Percentiles rank a stretch among this genome's conserved stretches.
Evolutionary conservation across 257 asterid species (phyloP).

Genomic region (Lavandula angustifolia): DNA sequence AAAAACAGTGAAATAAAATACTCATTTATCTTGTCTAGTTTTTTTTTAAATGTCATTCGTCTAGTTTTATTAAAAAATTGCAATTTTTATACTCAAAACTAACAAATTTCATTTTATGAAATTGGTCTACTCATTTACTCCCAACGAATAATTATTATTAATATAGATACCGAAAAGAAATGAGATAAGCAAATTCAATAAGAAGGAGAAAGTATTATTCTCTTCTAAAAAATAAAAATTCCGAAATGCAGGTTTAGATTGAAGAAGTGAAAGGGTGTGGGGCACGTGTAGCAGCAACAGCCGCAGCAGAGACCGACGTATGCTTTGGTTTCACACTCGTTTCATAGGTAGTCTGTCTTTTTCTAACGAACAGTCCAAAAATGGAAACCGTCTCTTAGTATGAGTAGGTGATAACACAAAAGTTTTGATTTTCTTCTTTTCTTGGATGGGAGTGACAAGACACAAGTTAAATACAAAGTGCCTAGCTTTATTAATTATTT

Average conservation of each 20-base stretch:
- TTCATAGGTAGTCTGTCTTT: slow-evolving; percentile 1
- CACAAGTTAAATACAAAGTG: not conserved
- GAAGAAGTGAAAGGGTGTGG: not conserved
- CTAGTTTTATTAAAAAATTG: too few relatives aligned
- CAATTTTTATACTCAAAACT: too few relatives aligned
- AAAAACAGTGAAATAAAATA: too few relatives aligned
- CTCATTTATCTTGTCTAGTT: too few relatives aligned
- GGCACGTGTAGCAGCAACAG: slow-evolving; percentile 25
- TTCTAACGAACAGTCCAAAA: slow-evolving; percentile 9
- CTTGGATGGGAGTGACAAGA: not conserved
- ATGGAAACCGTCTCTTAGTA: not conserved
- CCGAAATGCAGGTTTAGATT: not conserved
- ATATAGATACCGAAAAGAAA: too few relatives aligned
- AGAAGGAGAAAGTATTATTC: too few relatives aligned
- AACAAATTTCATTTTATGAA: too few relatives aligned
- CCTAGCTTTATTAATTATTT: not conserved
- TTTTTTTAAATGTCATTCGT: too few relatives aligned
- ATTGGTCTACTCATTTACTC: too few relatives aligned
- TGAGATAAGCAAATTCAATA: too few relatives aligned
- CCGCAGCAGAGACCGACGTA: not conserved
- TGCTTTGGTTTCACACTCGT: slow-evolving; percentile 17
- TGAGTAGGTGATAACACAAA: slow-evolving; percentile 21
- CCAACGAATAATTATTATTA: too few relatives aligned
- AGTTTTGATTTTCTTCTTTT: not conserved
- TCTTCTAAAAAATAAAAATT: too few relatives aligned